These are phyloP conservation scores for Heliamphora pulchella DNA, from an alignment of 179 eudicot genomes.

Conservation along the genomic window DNA sequence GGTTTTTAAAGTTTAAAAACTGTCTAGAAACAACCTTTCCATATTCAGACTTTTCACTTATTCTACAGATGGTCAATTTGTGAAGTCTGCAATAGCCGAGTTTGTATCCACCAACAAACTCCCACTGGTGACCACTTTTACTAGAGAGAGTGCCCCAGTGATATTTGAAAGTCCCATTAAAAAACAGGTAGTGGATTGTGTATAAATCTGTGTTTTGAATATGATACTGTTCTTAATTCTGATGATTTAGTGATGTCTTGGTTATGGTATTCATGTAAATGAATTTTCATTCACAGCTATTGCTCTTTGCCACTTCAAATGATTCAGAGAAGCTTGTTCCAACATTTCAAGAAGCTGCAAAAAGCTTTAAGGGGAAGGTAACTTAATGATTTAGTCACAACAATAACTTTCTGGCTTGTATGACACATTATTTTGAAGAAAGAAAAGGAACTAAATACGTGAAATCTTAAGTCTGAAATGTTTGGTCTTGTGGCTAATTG, in stretches of 20 bases:
- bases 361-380: constrained; percentile 76
- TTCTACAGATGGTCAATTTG: constrained; percentile 60
- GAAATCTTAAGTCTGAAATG: not conserved
- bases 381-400: not conserved
- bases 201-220: not conserved
- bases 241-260: not conserved
- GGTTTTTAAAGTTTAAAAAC: not conserved
- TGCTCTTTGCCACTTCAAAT: constrained; percentile 60
- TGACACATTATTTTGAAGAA: constrained; percentile 1
- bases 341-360: constrained; percentile 64
- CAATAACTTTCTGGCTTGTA: not conserved
- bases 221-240: not conserved
- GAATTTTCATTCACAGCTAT: constrained; percentile 33
- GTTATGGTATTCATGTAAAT: constrained; percentile 3
- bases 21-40: constrained; percentile 7
- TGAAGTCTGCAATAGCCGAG: constrained; percentile 51
- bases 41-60: constrained; percentile 12
- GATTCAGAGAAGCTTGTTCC: constrained; percentile 46
- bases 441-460: not conserved
- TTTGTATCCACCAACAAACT: constrained; percentile 67
- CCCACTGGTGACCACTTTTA: constrained; percentile 61
- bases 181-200: constrained; percentile 51
- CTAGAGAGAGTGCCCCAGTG: constrained; percentile 60
- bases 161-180: constrained; percentile 68
- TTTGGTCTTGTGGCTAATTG: not conserved